Evolutionary conservation across 2,329 filamentous ascomycete genomes (phyloP).

Genomic region (Pseudovirgaria hyperparasitica): DNA sequence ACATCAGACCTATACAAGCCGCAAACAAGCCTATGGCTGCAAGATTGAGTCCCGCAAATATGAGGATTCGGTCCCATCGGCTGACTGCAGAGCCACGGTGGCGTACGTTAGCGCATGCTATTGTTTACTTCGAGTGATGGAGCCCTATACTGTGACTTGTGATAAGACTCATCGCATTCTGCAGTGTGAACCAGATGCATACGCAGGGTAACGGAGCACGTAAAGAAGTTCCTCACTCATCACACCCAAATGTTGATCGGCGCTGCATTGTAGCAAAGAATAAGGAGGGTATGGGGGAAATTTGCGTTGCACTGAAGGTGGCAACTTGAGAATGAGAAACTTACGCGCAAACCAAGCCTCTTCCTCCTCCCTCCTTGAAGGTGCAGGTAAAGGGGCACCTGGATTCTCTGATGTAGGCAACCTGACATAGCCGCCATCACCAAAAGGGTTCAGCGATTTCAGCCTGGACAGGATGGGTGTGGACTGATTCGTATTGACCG

Average conservation of each 20-base stretch:
- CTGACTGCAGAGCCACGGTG: constrained; percentile 65
- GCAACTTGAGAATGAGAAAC: too few relatives aligned
- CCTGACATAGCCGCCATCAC: constrained; percentile 73
- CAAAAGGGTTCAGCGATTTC: constrained; percentile 79
- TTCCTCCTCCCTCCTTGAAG: constrained; percentile 79
- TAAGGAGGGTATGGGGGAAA: too few relatives aligned
- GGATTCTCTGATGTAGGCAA: constrained; percentile 73
- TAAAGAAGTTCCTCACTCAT: too few relatives aligned
- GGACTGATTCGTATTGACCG: constrained; percentile 58
- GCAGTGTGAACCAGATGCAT: too few relatives aligned
- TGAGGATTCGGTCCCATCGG: constrained; percentile 87
- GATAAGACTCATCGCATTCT: too few relatives aligned
- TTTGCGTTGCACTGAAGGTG: too few relatives aligned
- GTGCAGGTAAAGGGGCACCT: constrained; percentile 75
- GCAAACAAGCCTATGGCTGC: constrained; percentile 86
- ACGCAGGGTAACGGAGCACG: too few relatives aligned
- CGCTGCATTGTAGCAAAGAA: too few relatives aligned
- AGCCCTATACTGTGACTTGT: too few relatives aligned
- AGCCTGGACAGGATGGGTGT: constrained; percentile 69
- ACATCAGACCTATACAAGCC: constrained; percentile 83
- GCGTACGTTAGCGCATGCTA: too few relatives aligned
- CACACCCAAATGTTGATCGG: too few relatives aligned
- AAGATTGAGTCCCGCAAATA: constrained; percentile 85
- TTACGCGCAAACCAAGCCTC: constrained; percentile 93
- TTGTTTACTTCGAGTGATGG: too few relatives aligned